Conservation (phyloP, 805 yeast species). For the Wickerhamomyces strasburgensis region DNA sequence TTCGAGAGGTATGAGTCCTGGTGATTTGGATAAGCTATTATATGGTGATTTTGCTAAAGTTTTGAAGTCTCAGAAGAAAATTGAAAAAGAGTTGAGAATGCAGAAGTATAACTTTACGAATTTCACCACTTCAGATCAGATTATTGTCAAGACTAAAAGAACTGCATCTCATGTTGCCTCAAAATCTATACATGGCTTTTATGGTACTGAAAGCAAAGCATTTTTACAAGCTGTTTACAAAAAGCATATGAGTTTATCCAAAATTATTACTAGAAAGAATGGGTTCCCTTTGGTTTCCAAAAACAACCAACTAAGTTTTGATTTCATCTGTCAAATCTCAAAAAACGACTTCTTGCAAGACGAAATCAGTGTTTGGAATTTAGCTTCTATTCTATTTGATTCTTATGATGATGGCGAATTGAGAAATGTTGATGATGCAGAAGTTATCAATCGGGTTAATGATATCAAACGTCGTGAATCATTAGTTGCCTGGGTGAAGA, state of each 20-base stretch:
- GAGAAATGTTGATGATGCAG: slow-evolving; percentile 20
- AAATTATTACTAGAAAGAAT: slow-evolving; percentile 26
- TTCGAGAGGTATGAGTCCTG: slow-evolving; percentile 22
- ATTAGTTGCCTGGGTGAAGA: slow-evolving; percentile 55
- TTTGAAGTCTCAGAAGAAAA: slow-evolving; percentile 24
- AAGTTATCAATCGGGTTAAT: slow-evolving; percentile 22
- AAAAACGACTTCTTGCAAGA: slow-evolving; percentile 16
- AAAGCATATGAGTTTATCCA: slow-evolving; percentile 23
- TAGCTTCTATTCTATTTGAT: slow-evolving; percentile 63
- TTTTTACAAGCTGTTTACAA: slow-evolving; percentile 17
- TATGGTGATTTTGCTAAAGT: slow-evolving; percentile 41
- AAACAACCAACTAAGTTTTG: slow-evolving; percentile 28
- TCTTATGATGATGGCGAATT: slow-evolving; percentile 19
- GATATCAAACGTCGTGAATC: slow-evolving; percentile 37
- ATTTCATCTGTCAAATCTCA: slow-evolving; percentile 23
- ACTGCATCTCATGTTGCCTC: slow-evolving; percentile 8
- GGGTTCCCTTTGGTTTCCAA: slow-evolving; percentile 34
- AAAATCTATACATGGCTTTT: slow-evolving; percentile 2
- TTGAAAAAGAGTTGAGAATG: slow-evolving; percentile 27
- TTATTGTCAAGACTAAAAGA: slow-evolving; percentile 3
- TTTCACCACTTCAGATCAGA: slow-evolving; percentile 18
- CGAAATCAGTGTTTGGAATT: slow-evolving; percentile 40
- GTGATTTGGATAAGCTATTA: slow-evolving; percentile 42
- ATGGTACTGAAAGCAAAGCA: slow-evolving; percentile 1
- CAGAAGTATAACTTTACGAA: slow-evolving; percentile 20